Conservation (phyloP, 768 basidiomycete genomes). For the Melanogaster broomeanus region DNA sequence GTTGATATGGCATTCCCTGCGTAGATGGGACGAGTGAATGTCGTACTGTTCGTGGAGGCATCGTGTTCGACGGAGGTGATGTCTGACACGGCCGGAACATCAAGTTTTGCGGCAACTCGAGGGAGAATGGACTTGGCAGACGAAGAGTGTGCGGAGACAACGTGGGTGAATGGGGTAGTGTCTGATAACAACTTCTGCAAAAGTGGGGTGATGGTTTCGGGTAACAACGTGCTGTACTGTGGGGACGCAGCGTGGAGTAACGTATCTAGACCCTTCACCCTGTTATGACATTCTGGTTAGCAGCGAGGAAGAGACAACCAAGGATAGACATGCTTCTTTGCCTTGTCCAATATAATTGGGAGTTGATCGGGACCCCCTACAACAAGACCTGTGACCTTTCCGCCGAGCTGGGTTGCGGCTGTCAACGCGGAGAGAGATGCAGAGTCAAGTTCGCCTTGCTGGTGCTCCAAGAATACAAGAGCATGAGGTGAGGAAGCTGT, state of each 20-base stretch:
- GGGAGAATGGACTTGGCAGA: conserved; percentile 92
- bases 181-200: conserved; percentile 71
- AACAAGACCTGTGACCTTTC: conserved; percentile 79
- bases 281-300: conserved; percentile 28
- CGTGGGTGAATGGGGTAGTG: conserved; percentile 76
- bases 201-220: conserved; percentile 82
- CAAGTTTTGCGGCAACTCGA: conserved; percentile 86
- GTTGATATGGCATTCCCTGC: conserved; percentile 97
- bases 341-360: conserved; percentile 64
- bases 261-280: conserved; percentile 66
- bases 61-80: conserved; percentile 83
- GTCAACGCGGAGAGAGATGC: conserved; percentile 89
- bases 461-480: conserved; percentile 90
- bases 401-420: conserved; percentile 85
- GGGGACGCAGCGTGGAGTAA: conserved; percentile 71
- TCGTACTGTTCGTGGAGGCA: conserved; percentile 66
- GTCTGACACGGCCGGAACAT: conserved; percentile 90
- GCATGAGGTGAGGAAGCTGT: conserved; percentile 66
- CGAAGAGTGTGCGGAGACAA: conserved; percentile 91
- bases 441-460: conserved; percentile 76
- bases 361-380: conserved; percentile 72
- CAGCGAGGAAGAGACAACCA: conserved; percentile 4
- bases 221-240: conserved; percentile 66
- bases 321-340: conserved; percentile 64
- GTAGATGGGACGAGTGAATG: conserved; percentile 93